phyloP scores from a whole-genome alignment of 2,329 filamentous ascomycete genomes.

The Aspergillus caelatus region DNA sequence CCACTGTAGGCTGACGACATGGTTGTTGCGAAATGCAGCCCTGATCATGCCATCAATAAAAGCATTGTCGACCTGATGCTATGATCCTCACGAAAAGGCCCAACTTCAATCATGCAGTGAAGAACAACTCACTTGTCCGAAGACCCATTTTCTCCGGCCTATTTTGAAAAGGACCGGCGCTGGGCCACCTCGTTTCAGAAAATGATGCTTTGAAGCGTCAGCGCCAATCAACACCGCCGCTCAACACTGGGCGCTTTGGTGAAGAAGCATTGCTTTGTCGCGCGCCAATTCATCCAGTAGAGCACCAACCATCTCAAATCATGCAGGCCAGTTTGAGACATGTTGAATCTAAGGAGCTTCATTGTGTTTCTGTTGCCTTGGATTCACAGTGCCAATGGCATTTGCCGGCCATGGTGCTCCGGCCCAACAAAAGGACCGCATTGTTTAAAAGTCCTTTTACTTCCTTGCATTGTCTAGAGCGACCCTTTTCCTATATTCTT shows the following conservation, averaged over 20 bases:
- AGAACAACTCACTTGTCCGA: not conserved
- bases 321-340: not conserved
- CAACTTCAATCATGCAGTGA: not conserved
- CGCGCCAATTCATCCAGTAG: slow-evolving; percentile 17
- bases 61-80: too few relatives aligned
- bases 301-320: slow-evolving; percentile 14
- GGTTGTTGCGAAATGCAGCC: too few relatives aligned
- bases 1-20: too few relatives aligned
- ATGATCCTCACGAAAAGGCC: too few relatives aligned
- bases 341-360: not conserved
- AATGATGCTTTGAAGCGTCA: slow-evolving; percentile 2
- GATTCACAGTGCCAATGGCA: not conserved
- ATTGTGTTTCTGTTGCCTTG: not conserved
- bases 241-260: not conserved
- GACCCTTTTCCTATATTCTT: not conserved
- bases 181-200: slow-evolving; percentile 10
- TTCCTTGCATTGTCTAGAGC: not conserved
- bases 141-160: not conserved
- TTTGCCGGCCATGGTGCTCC: not conserved
- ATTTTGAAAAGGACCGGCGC: not conserved
- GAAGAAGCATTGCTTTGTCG: slow-evolving; percentile 15
- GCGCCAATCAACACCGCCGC: slow-evolving; percentile 11
- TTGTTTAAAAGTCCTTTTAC: slow-evolving; percentile 3
- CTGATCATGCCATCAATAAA: too few relatives aligned
- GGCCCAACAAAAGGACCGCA: not conserved